Base-by-base conservation (phyloP, 495 filamentous ascomycete species). In the Neurospora cerealis region DNA sequence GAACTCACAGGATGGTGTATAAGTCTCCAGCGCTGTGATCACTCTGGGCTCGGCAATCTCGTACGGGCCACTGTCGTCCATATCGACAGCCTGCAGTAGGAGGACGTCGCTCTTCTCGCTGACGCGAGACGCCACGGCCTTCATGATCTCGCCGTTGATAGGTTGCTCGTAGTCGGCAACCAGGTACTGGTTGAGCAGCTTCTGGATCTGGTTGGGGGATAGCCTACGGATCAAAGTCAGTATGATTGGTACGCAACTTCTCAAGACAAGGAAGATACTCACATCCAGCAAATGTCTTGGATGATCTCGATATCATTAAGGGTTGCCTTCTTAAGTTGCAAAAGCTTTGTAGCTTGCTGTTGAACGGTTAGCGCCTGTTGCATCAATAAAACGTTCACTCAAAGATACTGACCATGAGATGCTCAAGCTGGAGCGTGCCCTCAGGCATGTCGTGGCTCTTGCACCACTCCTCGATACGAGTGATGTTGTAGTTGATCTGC, bases 211-310 rank as follows among this genome's bases (percentile, higher is more conserved):
- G 81, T 97, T 98, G 21, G 96, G 95, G 0, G 96, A 98, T 46
- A 99, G 91, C 93, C 93, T 93, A 71, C 39, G 48, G 19, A 19
- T 10, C 24, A 34, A 19, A 40, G 73, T 82, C 74, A 82, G 80
- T 36, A 40, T 8, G 11, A 36, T 72, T 28, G 75, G 69, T 19
- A 46, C 36, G 3, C 37, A 17, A 36, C 10, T 42, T 10, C n/a
- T 38, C 38, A 39, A 2, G 28, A 10, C 17, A 4, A 34, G 41
- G 41, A 73, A 60, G 72, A 15, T 48, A 87, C 91, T 88, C 83
- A 95, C 96, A 98, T 98, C 96, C 96, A 99, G 87, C 96, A 99
- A 74, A 99, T 99, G 80, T 99, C 96, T 86, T 99, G 96, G 74
- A 99, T 99, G 77, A 99, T 99, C 83, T 98, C 96, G 79, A 99